Evolutionary conservation across 129 eudicot genomes (phyloP), one percentile per base, ranked within the genome.

Genomic region (Flaveria robusta): DNA sequence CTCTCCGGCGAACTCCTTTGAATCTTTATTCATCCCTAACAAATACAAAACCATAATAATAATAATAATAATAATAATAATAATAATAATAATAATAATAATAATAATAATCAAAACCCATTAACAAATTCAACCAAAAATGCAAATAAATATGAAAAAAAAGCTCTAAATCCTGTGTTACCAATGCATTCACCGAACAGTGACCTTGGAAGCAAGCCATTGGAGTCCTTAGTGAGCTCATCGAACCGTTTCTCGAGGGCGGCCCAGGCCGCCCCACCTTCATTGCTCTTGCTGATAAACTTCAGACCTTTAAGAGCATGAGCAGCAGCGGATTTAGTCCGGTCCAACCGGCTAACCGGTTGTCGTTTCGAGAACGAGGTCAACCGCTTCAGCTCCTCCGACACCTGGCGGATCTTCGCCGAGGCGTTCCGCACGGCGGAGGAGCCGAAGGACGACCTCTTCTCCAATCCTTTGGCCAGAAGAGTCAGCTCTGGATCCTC

Each of bases 151-250:
- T 9, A 27, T 4, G 4, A 86, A 73, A 0, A 85, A 84, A 2
- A 42, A 42, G 47, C 47, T 42, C 7, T 7, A 42, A 0, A 8
- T 43, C 13, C 59, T 54, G 82, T 2, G 91, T 70, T 84, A 90
- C 96, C 96, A 2, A 90, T 87, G 91, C 96, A 90, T 86, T 86
- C 87, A 3, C 91, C 83, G 18, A 90, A 90, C 27, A 73, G 85
- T 10, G 88, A 31, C 1, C 96, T 89, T 1, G 90, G 89, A 16
- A 90, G 88, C 70, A 88, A 55, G 9, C 93, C 93, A 77, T 82
- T 77, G 42, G 88, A 80, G 59, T 50, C 41, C 3, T 54, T 60
- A 3, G 91, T 69, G 13, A 90, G 81, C 6, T 75, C 79, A 29
- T 86, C 85, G 37, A 90, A 90, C 83, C 81, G 72, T 68, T 73